A percentile compares a stretch with the other conserved stretches of the same genome.
phyloP scores from a whole-genome alignment of 2,329 filamentous ascomycete genomes.

The Exserohilum rostratum region DNA sequence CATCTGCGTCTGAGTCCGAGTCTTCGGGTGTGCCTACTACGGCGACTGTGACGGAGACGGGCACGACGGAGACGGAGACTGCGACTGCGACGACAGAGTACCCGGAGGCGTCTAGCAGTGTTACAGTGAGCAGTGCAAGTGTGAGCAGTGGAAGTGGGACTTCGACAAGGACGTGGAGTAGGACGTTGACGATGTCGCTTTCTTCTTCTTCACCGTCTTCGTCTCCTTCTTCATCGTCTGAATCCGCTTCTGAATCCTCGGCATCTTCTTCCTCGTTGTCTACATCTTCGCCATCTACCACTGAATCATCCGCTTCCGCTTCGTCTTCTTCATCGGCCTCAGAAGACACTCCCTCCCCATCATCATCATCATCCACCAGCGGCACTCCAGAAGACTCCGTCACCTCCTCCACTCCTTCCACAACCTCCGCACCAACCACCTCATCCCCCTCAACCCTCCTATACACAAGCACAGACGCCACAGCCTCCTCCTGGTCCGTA shows the following conservation, averaged over 20 bases:
- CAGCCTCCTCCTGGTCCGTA: conserved; percentile 5
- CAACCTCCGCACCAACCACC: neutral
- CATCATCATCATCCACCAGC: neutral
- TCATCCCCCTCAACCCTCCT: neutral
- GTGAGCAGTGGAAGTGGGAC: neutral
- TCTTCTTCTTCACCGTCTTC: neutral
- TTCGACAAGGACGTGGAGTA: conserved; percentile 6
- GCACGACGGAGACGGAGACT: neutral
- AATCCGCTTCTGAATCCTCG: neutral
- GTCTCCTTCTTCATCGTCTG: neutral
- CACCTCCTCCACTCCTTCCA: neutral
- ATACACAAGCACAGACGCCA: conserved; percentile 12
- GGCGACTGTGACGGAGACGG: no score
- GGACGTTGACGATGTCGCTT: conserved; percentile 6
- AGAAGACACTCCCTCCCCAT: neutral
- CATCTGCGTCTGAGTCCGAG: neutral
- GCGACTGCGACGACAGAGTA: conserved; percentile 1
- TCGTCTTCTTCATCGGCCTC: neutral
- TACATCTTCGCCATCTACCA: no score
- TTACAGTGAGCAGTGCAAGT: neutral
- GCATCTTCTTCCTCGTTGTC: neutral
- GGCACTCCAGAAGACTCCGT: neutral
- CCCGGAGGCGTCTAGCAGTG: neutral
- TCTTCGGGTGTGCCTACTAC: neutral
- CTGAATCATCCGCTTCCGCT: neutral